Percentiles rank a stretch among this genome's conserved stretches.
phyloP scores from a whole-genome alignment of 805 yeast species.

The Metschnikowia lachancei region DNA sequence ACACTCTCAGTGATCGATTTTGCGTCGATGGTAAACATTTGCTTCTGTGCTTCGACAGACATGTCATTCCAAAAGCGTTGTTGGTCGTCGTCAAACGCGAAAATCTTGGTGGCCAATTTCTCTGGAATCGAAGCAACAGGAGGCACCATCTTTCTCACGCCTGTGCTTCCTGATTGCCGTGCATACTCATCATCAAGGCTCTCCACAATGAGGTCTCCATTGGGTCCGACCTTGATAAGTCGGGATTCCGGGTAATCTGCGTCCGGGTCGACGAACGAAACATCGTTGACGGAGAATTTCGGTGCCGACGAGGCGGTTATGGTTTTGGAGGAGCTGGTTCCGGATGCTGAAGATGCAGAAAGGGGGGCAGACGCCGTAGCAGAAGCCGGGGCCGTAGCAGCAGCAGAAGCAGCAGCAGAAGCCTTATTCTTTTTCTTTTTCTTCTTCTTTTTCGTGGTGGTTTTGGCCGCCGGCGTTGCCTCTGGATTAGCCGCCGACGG shows the following conservation, averaged over 20 bases:
- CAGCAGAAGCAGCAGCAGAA: constrained; percentile 7
- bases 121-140: constrained; percentile 4
- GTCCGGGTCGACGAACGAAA: constrained; percentile 52
- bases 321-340: not conserved
- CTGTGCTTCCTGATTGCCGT: not conserved
- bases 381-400: not conserved
- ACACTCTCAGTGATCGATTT: constrained; percentile 58
- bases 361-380: constrained; percentile 6
- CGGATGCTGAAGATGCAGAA: no score
- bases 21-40: constrained; percentile 55
- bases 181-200: constrained; percentile 39
- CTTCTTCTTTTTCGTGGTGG: constrained; percentile 28
- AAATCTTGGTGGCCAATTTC: constrained; percentile 9
- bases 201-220: constrained; percentile 77
- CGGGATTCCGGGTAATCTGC: constrained; percentile 71
- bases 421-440: constrained; percentile 27
- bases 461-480: not conserved
- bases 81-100: constrained; percentile 15
- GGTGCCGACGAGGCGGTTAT: constrained; percentile 6
- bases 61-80: constrained; percentile 16
- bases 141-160: constrained; percentile 3
- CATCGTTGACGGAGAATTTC: constrained; percentile 26
- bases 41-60: constrained; percentile 12
- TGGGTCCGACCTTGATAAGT: constrained; percentile 64
- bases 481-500: not conserved